Conservation (phyloP, 179 eudicot species). For the Silene coronaria region DNA sequence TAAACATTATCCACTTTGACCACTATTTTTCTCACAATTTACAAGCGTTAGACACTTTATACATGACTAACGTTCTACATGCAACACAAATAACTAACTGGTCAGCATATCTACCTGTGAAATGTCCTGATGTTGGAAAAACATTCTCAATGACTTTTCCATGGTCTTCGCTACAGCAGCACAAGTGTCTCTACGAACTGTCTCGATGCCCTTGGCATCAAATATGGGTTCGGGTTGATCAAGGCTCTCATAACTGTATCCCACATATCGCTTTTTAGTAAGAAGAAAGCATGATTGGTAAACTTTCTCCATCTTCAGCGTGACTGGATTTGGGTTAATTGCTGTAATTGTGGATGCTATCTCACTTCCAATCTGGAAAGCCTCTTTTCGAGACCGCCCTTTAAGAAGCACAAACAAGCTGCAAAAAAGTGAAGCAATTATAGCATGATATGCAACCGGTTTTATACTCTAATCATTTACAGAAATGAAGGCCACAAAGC, state of each 20-base stretch:
- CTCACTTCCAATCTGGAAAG: constrained; percentile 70
- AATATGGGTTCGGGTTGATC: constrained; percentile 65
- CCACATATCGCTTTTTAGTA: constrained; percentile 94
- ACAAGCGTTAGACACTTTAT: no score
- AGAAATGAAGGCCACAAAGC: neutral
- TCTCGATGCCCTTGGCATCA: constrained; percentile 98
- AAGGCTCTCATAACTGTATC: constrained; percentile 81
- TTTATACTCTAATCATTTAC: neutral
- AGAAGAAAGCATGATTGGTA: constrained; percentile 90
- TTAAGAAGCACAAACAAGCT: constrained; percentile 91
- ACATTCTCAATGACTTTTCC: constrained; percentile 76
- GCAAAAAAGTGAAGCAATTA: constrained; percentile 29
- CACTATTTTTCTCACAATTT: no score
- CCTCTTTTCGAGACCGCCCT: constrained; percentile 71
- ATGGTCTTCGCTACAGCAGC: constrained; percentile 79
- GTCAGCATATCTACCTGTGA: constrained; percentile 42
- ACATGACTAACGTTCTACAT: neutral
- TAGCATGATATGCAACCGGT: neutral
- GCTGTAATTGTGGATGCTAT: constrained; percentile 75
- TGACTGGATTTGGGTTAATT: constrained; percentile 76
- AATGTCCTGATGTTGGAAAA: constrained; percentile 59
- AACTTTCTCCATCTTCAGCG: constrained; percentile 93
- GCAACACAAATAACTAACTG: neutral
- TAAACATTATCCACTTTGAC: no score
- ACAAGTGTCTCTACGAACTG: constrained; percentile 95